These are phyloP conservation scores for Ceraceosorus bombacis DNA, from an alignment of 1,284 basidiomycete species.

Conservation along the genomic window DNA sequence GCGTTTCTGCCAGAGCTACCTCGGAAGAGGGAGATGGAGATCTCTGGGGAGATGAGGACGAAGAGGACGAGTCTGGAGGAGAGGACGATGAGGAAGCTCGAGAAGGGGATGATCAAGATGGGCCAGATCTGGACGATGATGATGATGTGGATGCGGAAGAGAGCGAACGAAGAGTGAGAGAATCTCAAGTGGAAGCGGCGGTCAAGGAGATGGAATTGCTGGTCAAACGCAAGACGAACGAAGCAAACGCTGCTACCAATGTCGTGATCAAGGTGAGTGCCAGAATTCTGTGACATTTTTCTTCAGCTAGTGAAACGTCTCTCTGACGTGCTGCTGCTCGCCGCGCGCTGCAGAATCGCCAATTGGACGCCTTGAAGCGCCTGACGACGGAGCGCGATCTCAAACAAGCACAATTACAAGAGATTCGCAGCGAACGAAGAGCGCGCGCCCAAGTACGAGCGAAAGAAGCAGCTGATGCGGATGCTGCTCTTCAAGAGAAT, in stretches of 20 bases:
- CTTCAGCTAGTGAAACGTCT: too few relatives aligned
- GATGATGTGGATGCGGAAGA: conserved; percentile 52
- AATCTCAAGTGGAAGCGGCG: conserved; percentile 45
- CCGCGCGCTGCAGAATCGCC: conserved; percentile 24
- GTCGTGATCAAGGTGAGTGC: conserved; percentile 34
- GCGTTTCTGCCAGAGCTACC: conserved; percentile 21
- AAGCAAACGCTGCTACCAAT: conserved; percentile 42
- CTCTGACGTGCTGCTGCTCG: not conserved
- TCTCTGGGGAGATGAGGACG: conserved; percentile 24
- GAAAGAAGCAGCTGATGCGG: conserved; percentile 1
- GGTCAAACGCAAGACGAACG: conserved; percentile 40
- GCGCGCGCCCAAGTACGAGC: conserved; percentile 17
- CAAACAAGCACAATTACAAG: conserved; percentile 40
- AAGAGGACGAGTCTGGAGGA: conserved; percentile 37
- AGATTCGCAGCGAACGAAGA: conserved; percentile 36
- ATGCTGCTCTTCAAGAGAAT: not conserved
- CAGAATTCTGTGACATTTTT: not conserved
- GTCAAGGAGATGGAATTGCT: conserved; percentile 45
- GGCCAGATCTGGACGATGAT: conserved; percentile 67
- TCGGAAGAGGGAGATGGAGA: conserved; percentile 39
- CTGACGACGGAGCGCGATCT: conserved; percentile 40
- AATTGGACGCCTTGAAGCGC: conserved; percentile 40
- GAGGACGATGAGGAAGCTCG: conserved; percentile 32
- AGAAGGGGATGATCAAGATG: conserved; percentile 11
- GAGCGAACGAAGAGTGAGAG: conserved; percentile 42